phyloP scores from a whole-genome alignment of 768 basidiomycete genomes.

The Pleurotus sapidus region DNA sequence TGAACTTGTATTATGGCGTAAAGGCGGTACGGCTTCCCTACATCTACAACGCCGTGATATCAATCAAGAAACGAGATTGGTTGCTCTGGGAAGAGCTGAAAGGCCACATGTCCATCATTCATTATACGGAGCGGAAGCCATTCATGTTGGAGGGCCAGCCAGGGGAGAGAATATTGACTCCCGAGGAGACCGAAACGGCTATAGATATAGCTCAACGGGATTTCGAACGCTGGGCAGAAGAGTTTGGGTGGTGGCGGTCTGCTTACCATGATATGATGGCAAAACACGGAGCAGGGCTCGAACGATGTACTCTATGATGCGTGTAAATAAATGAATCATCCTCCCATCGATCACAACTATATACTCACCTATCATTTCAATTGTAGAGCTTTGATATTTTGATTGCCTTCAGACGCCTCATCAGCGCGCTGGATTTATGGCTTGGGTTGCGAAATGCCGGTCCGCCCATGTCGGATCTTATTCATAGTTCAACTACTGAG shows the following conservation, averaged over 20 bases:
- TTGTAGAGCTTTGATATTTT: too few species aligned
- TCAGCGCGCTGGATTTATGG: too few species aligned
- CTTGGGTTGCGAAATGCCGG: too few species aligned
- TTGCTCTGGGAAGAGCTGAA: constrained; percentile 30
- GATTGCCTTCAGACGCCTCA: too few species aligned
- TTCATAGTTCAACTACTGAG: too few species aligned
- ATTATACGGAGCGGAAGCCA: constrained; percentile 54
- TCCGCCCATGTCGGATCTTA: too few species aligned
- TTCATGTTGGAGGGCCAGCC: constrained; percentile 67
- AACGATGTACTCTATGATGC: too few species aligned
- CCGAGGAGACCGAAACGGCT: constrained; percentile 18
- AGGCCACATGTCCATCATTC: constrained; percentile 31
- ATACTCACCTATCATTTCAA: too few species aligned
- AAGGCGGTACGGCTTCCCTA: constrained; percentile 33
- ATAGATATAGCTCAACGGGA: constrained; percentile 11
- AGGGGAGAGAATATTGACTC: constrained; percentile 15
- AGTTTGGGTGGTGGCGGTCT: constrained; percentile 25
- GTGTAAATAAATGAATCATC: too few species aligned
- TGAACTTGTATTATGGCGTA: constrained; percentile 37
- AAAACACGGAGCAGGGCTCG: constrained; percentile 1
- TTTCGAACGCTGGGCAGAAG: constrained; percentile 18
- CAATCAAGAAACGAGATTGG: constrained; percentile 29
- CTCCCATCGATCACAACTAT: too few species aligned
- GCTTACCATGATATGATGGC: constrained; percentile 22
- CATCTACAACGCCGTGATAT: constrained; percentile 39